phyloP scores from a whole-genome alignment of 73 alveolate genomes.

The Stentor roeselii region DNA sequence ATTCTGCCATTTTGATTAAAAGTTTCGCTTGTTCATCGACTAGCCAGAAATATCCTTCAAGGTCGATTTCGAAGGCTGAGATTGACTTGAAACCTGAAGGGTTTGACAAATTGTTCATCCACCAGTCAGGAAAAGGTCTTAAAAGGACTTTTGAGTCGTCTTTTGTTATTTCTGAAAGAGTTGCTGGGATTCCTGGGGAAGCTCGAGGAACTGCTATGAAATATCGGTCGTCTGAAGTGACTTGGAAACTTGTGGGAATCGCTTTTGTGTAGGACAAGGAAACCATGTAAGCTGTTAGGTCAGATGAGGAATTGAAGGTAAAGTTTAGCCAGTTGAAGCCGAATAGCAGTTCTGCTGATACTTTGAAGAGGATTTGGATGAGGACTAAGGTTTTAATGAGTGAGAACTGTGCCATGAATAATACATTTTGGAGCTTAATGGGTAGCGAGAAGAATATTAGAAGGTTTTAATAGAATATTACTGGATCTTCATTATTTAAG shows the following conservation, averaged over 20 bases:
- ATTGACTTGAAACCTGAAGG: constrained; percentile 37
- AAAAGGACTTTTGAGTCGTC: constrained; percentile 26
- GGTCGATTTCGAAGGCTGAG: constrained; percentile 58
- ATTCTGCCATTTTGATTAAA: constrained; percentile 8
- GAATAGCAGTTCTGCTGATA: not conserved
- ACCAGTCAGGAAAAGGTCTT: constrained; percentile 57
- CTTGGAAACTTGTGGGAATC: constrained; percentile 66
- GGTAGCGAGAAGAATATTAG: too few relatives aligned
- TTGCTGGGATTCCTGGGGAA: constrained; percentile 40
- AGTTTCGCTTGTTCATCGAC: constrained; percentile 37
- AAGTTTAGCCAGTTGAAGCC: constrained; percentile 27
- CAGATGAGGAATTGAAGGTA: not conserved
- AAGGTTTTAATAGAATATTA: too few relatives aligned
- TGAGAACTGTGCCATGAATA: too few relatives aligned
- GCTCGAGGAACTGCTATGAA: constrained; percentile 63
- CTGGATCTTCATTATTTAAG: too few relatives aligned
- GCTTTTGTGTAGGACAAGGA: constrained; percentile 16
- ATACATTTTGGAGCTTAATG: too few relatives aligned
- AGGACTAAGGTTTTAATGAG: too few relatives aligned
- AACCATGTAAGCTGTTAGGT: not conserved
- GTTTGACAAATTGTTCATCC: constrained; percentile 27
- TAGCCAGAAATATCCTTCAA: constrained; percentile 43
- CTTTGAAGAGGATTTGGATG: too few relatives aligned
- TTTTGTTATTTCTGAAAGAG: constrained; percentile 26
- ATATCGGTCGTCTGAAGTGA: constrained; percentile 43